Percentiles rank a stretch among this genome's conserved stretches.
phyloP scores from a whole-genome alignment of 345 rosid species.

The Euphorbia tirucalli region DNA sequence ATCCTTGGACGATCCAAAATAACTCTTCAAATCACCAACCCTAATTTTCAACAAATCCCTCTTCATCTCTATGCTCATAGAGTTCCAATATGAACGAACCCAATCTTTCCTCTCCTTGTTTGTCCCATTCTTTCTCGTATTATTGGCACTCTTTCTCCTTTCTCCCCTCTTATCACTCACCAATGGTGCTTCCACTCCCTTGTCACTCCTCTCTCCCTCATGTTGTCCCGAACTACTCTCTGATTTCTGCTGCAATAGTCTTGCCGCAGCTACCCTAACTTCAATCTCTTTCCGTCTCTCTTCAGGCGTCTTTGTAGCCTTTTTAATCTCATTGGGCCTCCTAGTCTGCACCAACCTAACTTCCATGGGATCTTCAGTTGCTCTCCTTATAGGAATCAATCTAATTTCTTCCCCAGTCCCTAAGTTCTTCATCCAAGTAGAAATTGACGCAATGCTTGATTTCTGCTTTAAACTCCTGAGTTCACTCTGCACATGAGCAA shows the following conservation, averaged over 20 bases:
- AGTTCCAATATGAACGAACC: constrained; percentile 70
- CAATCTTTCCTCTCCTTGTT: constrained; percentile 61
- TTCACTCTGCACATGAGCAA: constrained; percentile 74
- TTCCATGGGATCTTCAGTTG: constrained; percentile 89
- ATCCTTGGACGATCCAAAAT: constrained; percentile 60
- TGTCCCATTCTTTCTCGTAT: constrained; percentile 50
- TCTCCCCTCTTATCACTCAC: constrained; percentile 63
- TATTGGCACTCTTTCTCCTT: constrained; percentile 60
- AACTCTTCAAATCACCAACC: constrained; percentile 57
- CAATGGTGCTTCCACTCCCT: constrained; percentile 40
- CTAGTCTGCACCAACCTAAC: constrained; percentile 61
- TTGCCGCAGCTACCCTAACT: constrained; percentile 91
- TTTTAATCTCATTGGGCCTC: constrained; percentile 92
- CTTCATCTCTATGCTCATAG: constrained; percentile 54
- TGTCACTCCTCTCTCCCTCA: constrained; percentile 44
- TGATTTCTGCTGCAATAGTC: constrained; percentile 79
- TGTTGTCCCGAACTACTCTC: constrained; percentile 36
- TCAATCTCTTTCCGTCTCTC: constrained; percentile 94
- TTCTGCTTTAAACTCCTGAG: constrained; percentile 70
- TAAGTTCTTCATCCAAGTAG: constrained; percentile 79
- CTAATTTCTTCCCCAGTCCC: constrained; percentile 86
- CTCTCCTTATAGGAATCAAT: constrained; percentile 66
- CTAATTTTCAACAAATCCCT: constrained; percentile 58
- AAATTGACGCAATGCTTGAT: constrained; percentile 62
- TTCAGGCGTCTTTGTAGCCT: constrained; percentile 84